These are phyloP conservation scores for Malus hybrid DNA, from an alignment of 331 rosid genomes.

Conservation along the genomic window DNA sequence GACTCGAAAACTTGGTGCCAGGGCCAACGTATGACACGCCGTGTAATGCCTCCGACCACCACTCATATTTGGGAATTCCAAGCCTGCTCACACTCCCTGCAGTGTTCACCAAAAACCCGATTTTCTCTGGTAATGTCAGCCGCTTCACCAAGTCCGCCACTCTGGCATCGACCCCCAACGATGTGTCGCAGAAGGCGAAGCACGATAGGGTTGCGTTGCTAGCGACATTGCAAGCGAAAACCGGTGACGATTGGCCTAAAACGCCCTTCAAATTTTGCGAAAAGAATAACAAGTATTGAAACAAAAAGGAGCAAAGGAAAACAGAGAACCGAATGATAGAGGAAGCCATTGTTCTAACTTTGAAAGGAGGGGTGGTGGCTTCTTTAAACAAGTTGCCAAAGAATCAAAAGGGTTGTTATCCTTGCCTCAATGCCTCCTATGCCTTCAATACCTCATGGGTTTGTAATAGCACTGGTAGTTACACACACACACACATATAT, in stretches of 20 bases:
- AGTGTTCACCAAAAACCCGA: conserved; percentile 45
- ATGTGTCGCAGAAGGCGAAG: conserved; percentile 59
- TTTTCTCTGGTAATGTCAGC: conserved; percentile 70
- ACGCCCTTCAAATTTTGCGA: conserved; percentile 10
- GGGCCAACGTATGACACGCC: conserved; percentile 83
- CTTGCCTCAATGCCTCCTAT: background rate
- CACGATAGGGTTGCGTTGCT: conserved; percentile 30
- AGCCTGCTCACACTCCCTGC: conserved; percentile 64
- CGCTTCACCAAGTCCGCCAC: conserved; percentile 72
- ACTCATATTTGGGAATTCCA: conserved; percentile 83
- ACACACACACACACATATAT: background rate
- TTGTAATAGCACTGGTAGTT: background rate
- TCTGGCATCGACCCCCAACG: conserved; percentile 37
- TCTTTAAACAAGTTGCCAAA: background rate
- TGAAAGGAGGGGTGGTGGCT: background rate
- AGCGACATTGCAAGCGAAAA: conserved; percentile 57
- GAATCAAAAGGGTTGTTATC: conserved; percentile 13
- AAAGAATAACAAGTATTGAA: background rate
- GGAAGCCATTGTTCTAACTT: conserved; percentile 29
- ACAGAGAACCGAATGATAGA: conserved; percentile 18
- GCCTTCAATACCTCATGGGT: background rate
- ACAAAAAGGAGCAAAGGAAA: conserved; percentile 29
- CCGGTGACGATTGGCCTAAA: conserved; percentile 40
- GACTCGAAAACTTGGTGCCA: conserved; percentile 59
- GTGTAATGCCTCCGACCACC: conserved; percentile 99